phyloP scores from a whole-genome alignment of 1,139 yeast genomes.

The Debaryomycetaceae sp. region DNA sequence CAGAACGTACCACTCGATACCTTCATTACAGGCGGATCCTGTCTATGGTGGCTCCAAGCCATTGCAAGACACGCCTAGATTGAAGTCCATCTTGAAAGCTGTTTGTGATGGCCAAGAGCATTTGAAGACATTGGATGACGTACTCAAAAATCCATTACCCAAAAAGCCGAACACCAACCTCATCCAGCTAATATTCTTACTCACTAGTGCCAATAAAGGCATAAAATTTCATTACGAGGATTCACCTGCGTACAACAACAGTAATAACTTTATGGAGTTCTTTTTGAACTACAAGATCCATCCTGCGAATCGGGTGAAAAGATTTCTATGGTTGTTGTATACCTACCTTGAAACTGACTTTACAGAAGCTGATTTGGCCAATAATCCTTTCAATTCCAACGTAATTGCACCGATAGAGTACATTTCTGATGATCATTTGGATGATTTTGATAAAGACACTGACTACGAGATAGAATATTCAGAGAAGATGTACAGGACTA shows the following conservation, averaged over 20 bases:
- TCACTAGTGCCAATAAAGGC: constrained; percentile 61
- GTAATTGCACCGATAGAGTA: constrained; percentile 48
- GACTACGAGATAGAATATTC: constrained; percentile 71
- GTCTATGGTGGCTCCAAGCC: constrained; percentile 57
- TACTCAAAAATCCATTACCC: constrained; percentile 31
- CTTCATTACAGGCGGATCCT: constrained; percentile 75
- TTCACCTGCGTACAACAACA: constrained; percentile 17
- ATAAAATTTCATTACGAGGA: constrained; percentile 32
- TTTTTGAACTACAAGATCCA: constrained; percentile 51
- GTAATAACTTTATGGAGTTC: constrained; percentile 54
- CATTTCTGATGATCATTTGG: constrained; percentile 35
- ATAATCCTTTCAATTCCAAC: constrained; percentile 63
- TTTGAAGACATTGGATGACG: constrained; percentile 44
- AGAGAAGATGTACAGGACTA: constrained; percentile 58
- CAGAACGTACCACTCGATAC: constrained; percentile 90
- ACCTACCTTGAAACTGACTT: constrained; percentile 74
- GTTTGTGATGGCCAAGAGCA: constrained; percentile 50
- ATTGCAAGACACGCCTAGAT: constrained; percentile 90
- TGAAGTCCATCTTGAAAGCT: constrained; percentile 85
- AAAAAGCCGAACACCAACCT: constrained; percentile 52
- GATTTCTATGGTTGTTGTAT: constrained; percentile 82
- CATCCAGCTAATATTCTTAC: constrained; percentile 68
- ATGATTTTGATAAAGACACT: constrained; percentile 63
- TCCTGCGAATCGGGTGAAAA: constrained; percentile 63
- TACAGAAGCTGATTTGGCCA: constrained; percentile 45